Percentiles rank a stretch among this genome's conserved stretches.
Conservation (phyloP, 192 early-diverging fungal genomes). For the Phlyctochytrium bullatum region DNA sequence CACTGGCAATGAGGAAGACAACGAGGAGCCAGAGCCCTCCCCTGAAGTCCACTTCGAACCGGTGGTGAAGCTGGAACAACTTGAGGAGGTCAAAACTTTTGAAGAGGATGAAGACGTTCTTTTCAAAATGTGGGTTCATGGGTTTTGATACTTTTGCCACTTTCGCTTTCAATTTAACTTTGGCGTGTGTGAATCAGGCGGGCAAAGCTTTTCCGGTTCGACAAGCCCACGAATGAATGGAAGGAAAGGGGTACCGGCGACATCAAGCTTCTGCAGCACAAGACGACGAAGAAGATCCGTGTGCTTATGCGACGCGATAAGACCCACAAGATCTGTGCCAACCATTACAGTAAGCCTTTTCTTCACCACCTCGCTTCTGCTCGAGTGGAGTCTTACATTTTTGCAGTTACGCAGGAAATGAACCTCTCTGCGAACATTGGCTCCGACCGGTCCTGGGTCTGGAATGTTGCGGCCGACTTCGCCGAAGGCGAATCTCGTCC, state of each 20-base stretch:
- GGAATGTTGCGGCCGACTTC: constrained; percentile 84
- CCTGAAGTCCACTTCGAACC: constrained; percentile 96
- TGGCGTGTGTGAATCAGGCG: constrained; percentile 64
- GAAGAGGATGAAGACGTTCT: constrained; percentile 93
- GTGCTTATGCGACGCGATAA: constrained; percentile 99
- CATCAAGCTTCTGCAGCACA: constrained; percentile 93
- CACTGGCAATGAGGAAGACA: no score
- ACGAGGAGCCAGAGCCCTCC: constrained; percentile 78
- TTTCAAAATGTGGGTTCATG: constrained; percentile 84
- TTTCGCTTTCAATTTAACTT: constrained; percentile 13
- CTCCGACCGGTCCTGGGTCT: constrained; percentile 99
- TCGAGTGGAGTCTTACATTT: constrained; percentile 1
- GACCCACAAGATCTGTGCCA: constrained; percentile 98
- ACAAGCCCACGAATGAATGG: constrained; percentile 90
- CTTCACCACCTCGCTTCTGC: constrained; percentile 1
- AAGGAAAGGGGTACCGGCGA: constrained; percentile 99
- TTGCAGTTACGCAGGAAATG: constrained; percentile 78
- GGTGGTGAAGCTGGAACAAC: constrained; percentile 86
- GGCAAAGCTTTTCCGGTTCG: constrained; percentile 97
- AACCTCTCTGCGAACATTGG: constrained; percentile 90
- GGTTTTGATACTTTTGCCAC: constrained; percentile 13
- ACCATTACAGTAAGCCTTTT: constrained; percentile 73
- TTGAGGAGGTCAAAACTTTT: constrained; percentile 85
- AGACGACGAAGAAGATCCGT: constrained; percentile 83
- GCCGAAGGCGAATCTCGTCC: constrained; percentile 83